A percentile compares a stretch with the other conserved stretches of the same genome.
These are phyloP conservation scores for Rhizopogon roseolus DNA, from an alignment of 768 basidiomycete species.

Conservation along the genomic window DNA sequence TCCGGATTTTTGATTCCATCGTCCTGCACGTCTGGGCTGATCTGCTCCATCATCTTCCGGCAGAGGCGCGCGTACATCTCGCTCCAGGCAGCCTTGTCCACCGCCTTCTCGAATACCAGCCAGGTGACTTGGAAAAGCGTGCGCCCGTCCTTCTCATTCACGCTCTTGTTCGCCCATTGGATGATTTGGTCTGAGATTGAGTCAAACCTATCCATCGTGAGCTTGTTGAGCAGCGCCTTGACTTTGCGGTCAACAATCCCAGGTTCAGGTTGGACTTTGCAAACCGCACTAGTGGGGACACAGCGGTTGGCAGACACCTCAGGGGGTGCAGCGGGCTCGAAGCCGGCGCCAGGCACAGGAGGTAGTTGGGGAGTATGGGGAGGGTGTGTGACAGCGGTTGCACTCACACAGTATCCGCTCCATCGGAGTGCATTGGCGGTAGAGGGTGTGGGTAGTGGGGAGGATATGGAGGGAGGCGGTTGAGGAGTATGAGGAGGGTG, in stretches of 20 bases:
- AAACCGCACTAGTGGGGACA: slow-evolving; percentile 47
- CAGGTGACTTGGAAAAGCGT: slow-evolving; percentile 95
- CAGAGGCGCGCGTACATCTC: slow-evolving; percentile 97
- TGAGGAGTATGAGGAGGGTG: too few relatives aligned
- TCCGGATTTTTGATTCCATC: slow-evolving; percentile 78
- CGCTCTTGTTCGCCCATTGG: slow-evolving; percentile 89
- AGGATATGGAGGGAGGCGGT: too few relatives aligned
- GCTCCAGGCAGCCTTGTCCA: slow-evolving; percentile 92
- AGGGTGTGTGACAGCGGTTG: too few relatives aligned
- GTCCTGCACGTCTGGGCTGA: slow-evolving; percentile 84
- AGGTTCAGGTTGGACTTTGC: slow-evolving; percentile 47
- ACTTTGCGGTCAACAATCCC: slow-evolving; percentile 92
- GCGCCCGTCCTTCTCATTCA: slow-evolving; percentile 87
- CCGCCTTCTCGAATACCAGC: slow-evolving; percentile 96
- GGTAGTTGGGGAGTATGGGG: too few relatives aligned
- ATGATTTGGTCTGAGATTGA: slow-evolving; percentile 95
- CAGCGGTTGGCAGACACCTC: slow-evolving; percentile 80
- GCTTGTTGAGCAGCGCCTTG: slow-evolving; percentile 87
- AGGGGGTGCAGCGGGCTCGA: slow-evolving; percentile 76
- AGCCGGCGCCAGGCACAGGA: slow-evolving; percentile 20
- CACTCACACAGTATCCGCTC: too few relatives aligned
- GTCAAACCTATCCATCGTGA: slow-evolving; percentile 96
- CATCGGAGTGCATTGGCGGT: slow-evolving; percentile 7
- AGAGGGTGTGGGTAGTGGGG: slow-evolving; percentile 27
- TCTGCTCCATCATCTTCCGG: slow-evolving; percentile 92